phyloP scores from a whole-genome alignment of 495 filamentous ascomycete species.

The Neurospora pannonica region DNA sequence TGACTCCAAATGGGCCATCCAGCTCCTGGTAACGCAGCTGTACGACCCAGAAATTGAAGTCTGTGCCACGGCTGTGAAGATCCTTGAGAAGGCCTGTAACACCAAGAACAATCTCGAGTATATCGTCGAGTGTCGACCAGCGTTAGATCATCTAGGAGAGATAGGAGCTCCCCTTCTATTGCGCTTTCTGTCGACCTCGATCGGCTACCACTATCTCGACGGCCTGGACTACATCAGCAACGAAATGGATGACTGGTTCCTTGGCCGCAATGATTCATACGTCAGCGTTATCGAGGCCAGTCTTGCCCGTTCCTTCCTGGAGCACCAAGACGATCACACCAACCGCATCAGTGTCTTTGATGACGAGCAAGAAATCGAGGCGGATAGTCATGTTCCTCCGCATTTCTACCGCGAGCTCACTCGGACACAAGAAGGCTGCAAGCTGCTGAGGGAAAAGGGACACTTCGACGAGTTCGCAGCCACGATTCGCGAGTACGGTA shows the following conservation, averaged over 20 bases:
- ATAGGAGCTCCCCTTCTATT: constrained; percentile 91
- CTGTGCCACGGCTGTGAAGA: constrained; percentile 90
- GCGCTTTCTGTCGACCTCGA: constrained; percentile 87
- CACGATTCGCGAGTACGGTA: constrained; percentile 75
- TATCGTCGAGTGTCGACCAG: constrained; percentile 92
- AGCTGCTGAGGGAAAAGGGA: constrained; percentile 78
- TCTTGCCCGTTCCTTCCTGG: constrained; percentile 76
- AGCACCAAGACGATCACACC: constrained; percentile 47
- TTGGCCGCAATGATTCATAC: constrained; percentile 88
- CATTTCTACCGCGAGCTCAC: constrained; percentile 97
- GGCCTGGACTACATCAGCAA: constrained; percentile 96
- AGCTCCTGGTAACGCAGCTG: constrained; percentile 88
- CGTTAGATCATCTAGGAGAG: constrained; percentile 89
- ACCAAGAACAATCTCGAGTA: constrained; percentile 80
- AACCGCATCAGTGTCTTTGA: constrained; percentile 45
- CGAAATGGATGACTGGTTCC: constrained; percentile 99
- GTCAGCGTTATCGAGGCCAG: constrained; percentile 92
- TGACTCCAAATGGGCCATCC: constrained; percentile 86
- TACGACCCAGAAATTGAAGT: constrained; percentile 97
- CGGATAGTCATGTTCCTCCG: constrained; percentile 62
- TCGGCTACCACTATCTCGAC: constrained; percentile 95
- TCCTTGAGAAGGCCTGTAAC: constrained; percentile 95
- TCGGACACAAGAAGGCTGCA: constrained; percentile 85
- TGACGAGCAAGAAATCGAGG: constrained; percentile 42
- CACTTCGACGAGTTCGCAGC: constrained; percentile 89